Conservation (phyloP, 768 basidiomycete species). For the Cystobasidium tubakii region DNA sequence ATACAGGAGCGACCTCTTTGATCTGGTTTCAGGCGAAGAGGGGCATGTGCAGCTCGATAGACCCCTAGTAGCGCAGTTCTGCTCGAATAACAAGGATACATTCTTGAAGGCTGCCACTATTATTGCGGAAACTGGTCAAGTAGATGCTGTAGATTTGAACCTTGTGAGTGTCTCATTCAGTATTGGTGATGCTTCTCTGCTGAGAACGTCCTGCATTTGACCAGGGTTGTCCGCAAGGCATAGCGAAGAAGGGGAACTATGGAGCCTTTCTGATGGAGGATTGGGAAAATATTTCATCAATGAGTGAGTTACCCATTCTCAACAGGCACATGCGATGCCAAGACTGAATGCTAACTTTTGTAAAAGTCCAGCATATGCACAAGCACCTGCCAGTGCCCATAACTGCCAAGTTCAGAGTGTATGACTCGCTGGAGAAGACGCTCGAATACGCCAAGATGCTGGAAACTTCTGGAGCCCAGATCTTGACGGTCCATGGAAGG, state of each 20-base stretch:
- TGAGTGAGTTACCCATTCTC: constrained; percentile 49
- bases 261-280: constrained; percentile 90
- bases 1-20: constrained; percentile 64
- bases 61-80: constrained; percentile 57
- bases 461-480: constrained; percentile 88
- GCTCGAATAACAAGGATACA: constrained; percentile 76
- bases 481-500: constrained; percentile 87
- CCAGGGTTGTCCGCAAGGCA: constrained; percentile 74
- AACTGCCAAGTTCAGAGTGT: constrained; percentile 92
- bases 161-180: constrained; percentile 52
- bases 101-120: constrained; percentile 70
- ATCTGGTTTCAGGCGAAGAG: constrained; percentile 70
- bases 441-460: constrained; percentile 94
- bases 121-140: constrained; percentile 60
- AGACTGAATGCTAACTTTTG: not conserved
- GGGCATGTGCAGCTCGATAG: constrained; percentile 55
- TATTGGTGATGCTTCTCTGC: not conserved
- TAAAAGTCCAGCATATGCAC: constrained; percentile 87
- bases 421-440: constrained; percentile 75
- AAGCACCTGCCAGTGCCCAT: constrained; percentile 79
- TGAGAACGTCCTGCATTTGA: not conserved
- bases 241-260: constrained; percentile 77
- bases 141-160: constrained; percentile 93
- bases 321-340: not conserved
- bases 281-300: constrained; percentile 82